A percentile compares a stretch with the other conserved stretches of the same genome.
These are phyloP conservation scores for Primulina tabacum DNA, from an alignment of 257 asterid species.

Conservation along the genomic window DNA sequence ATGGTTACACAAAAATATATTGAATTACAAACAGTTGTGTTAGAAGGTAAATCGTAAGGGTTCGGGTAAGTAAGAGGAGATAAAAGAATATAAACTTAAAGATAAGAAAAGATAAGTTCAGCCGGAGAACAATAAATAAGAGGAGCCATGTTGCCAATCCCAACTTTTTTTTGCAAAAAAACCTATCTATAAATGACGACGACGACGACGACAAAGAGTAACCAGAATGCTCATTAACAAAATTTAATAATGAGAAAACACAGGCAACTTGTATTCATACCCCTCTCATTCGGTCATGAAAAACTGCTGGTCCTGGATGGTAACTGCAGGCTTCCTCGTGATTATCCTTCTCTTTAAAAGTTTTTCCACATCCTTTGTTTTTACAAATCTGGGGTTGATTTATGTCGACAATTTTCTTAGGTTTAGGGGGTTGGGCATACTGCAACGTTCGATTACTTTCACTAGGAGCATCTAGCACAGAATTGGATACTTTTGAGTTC, in stretches of 20 bases:
- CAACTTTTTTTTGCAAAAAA: not conserved
- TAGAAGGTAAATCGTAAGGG: not conserved
- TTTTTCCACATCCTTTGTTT: conserved; percentile 76
- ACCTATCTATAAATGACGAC: not conserved
- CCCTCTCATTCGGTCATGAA: conserved; percentile 93
- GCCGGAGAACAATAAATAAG: not conserved
- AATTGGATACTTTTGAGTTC: conserved; percentile 38
- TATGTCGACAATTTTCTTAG: conserved; percentile 60
- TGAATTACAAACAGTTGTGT: no score
- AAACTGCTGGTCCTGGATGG: conserved; percentile 92
- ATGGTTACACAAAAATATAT: not conserved
- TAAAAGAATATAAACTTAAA: not conserved
- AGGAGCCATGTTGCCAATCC: not conserved
- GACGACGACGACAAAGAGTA: not conserved
- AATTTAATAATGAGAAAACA: not conserved
- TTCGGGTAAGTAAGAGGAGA: not conserved
- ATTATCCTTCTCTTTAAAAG: conserved; percentile 81
- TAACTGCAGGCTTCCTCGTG: conserved; percentile 74
- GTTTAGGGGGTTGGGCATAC: conserved; percentile 44
- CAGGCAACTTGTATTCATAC: conserved; percentile 37
- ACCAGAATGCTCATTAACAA: not conserved
- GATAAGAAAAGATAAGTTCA: not conserved
- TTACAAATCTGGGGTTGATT: conserved; percentile 72
- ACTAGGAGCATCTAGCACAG: conserved; percentile 17
- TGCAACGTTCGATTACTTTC: conserved; percentile 30